Conservation (phyloP, 164 flowering plant genomes). For the Annona squamosa region DNA sequence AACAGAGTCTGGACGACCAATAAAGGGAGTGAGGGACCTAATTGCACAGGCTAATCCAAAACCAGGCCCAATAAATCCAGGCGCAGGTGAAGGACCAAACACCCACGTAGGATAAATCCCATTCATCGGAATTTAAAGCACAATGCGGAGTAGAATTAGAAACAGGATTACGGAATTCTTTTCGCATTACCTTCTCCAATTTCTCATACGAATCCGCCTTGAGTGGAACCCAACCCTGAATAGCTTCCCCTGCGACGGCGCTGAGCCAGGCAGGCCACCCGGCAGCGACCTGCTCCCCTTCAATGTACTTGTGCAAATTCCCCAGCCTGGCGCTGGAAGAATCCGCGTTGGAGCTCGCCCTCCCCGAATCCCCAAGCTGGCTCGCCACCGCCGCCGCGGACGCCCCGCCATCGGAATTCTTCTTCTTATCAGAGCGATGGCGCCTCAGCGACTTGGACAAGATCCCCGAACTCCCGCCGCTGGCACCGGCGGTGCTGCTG, state of each 20-base stretch:
- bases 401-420: slow-evolving; percentile 7
- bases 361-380: slow-evolving; percentile 22
- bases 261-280: slow-evolving; percentile 94
- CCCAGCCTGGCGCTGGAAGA: slow-evolving; percentile 42
- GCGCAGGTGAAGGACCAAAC: too few species aligned
- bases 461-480: slow-evolving; percentile 10
- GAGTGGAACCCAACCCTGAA: slow-evolving; percentile 80
- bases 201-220: slow-evolving; percentile 65
- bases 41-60: too few species aligned
- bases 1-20: too few species aligned
- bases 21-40: too few species aligned
- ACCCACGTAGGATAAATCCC: not conserved
- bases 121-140: not conserved
- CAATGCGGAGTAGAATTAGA: not conserved
- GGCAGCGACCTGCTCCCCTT: slow-evolving; percentile 66
- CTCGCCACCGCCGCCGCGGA: not conserved
- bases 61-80: too few species aligned
- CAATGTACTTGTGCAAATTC: slow-evolving; percentile 38
- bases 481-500: slow-evolving; percentile 1
- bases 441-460: slow-evolving; percentile 14
- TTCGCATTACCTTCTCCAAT: slow-evolving; percentile 62
- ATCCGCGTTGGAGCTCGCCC: slow-evolving; percentile 25
- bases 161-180: not conserved
- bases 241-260: slow-evolving; percentile 68
- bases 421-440: slow-evolving; percentile 4